Percentiles rank a stretch among this genome's conserved stretches.
phyloP scores from a whole-genome alignment of 805 yeast species.

The Barnettozyma sp. region DNA sequence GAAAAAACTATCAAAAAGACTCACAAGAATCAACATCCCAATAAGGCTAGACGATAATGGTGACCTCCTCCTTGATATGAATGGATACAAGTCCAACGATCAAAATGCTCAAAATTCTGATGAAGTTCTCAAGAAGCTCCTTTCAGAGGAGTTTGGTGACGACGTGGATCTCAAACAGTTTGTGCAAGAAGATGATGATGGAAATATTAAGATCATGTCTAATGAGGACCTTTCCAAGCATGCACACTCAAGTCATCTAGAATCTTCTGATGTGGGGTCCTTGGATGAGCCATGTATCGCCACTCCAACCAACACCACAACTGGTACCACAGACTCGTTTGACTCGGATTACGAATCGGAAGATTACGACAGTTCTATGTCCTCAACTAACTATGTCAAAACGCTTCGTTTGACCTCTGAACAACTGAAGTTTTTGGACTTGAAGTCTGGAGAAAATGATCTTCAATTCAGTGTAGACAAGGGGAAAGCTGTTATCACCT shows the following conservation, averaged over 20 bases:
- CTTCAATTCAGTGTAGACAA: slow-evolving; percentile 73
- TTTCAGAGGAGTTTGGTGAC: slow-evolving; percentile 67
- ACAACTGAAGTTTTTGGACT: slow-evolving; percentile 65
- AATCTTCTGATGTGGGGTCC: slow-evolving; percentile 1
- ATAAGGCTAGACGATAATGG: slow-evolving; percentile 85
- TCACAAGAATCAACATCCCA: slow-evolving; percentile 73
- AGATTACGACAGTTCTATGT: slow-evolving; percentile 9
- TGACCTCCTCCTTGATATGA: slow-evolving; percentile 85
- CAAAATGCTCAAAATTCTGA: slow-evolving; percentile 73
- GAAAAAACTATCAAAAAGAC: slow-evolving; percentile 53
- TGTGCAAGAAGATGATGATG: slow-evolving; percentile 54
- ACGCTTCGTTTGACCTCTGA: slow-evolving; percentile 89
- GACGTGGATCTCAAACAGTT: slow-evolving; percentile 40
- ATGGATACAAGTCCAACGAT: slow-evolving; percentile 87
- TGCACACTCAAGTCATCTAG: not conserved
- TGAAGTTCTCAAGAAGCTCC: slow-evolving; percentile 60
- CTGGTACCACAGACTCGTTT: slow-evolving; percentile 5
- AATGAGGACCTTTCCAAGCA: slow-evolving; percentile 21
- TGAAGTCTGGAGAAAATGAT: slow-evolving; percentile 74
- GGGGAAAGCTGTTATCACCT: slow-evolving; percentile 69
- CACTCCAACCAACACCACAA: not conserved
- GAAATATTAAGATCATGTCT: slow-evolving; percentile 53
- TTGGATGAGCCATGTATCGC: not conserved
- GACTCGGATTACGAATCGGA: slow-evolving; percentile 6
- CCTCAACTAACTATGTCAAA: slow-evolving; percentile 52